These are phyloP conservation scores for Penicillium ucsense DNA, from an alignment of 495 filamentous ascomycete species.

Conservation along the genomic window DNA sequence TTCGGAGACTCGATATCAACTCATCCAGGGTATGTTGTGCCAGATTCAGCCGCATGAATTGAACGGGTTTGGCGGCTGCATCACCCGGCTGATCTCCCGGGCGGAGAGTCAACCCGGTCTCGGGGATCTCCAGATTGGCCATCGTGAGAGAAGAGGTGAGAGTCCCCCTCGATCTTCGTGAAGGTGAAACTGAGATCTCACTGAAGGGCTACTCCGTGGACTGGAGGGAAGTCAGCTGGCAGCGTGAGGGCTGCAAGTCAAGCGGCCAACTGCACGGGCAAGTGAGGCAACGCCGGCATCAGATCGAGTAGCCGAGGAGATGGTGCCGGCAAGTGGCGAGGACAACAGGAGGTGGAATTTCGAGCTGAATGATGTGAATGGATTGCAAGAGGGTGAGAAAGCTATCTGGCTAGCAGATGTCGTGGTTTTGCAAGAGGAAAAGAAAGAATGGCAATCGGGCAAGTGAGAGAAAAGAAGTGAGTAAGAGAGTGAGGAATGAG, in stretches of 20 bases:
- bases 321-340: constrained; percentile 10
- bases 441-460: background rate
- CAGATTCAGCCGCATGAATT: constrained; percentile 57
- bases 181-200: background rate
- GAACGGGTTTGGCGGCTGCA: constrained; percentile 25
- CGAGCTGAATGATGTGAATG: background rate
- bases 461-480: constrained; percentile 4
- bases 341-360: constrained; percentile 3
- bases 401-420: background rate
- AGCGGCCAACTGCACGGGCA: constrained; percentile 33
- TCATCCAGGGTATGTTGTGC: constrained; percentile 58
- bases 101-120: constrained; percentile 38
- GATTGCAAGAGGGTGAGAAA: constrained; percentile 4
- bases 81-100: constrained; percentile 27
- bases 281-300: constrained; percentile 32
- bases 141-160: constrained; percentile 9
- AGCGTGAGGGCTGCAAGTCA: constrained; percentile 39
- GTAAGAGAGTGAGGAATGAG: constrained; percentile 9
- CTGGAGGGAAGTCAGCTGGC: constrained; percentile 26
- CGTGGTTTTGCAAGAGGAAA: constrained; percentile 4
- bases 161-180: constrained; percentile 3
- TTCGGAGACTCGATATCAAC: constrained; percentile 55
- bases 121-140: constrained; percentile 36
- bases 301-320: constrained; percentile 19
- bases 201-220: constrained; percentile 8